Evolutionary conservation across 768 basidiomycete species (phyloP).

Genomic region (Kwoniella heveanensis): DNA sequence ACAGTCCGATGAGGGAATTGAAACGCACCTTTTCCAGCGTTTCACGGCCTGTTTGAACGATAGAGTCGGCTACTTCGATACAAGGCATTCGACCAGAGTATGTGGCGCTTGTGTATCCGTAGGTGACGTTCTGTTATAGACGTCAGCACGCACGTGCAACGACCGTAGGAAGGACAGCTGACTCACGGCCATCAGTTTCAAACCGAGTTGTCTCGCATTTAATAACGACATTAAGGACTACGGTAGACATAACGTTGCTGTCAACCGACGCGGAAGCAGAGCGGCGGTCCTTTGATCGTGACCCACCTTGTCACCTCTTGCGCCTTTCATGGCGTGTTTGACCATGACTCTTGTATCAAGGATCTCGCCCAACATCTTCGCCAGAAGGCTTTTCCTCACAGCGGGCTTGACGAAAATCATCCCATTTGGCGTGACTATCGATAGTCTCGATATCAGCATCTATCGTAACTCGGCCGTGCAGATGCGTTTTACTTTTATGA

Average conservation of each 20-base stretch:
- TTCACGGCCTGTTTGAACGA: slow-evolving; percentile 94
- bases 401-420: slow-evolving; percentile 86
- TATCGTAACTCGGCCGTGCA: too few species aligned
- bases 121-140: slow-evolving; percentile 62
- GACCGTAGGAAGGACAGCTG: not conserved
- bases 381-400: slow-evolving; percentile 80
- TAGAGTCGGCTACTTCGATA: slow-evolving; percentile 96
- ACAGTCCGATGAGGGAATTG: too few species aligned
- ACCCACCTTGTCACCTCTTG: slow-evolving; percentile 71
- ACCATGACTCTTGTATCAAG: slow-evolving; percentile 97
- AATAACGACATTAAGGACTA: slow-evolving; percentile 75
- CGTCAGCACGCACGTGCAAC: not conserved
- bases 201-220: slow-evolving; percentile 85
- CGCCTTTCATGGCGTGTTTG: slow-evolving; percentile 89
- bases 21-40: slow-evolving; percentile 80
- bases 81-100: slow-evolving; percentile 98
- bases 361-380: slow-evolving; percentile 88
- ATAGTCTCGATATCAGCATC: not conserved
- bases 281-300: too few species aligned
- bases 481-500: too few species aligned
- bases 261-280: too few species aligned
- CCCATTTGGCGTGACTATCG: slow-evolving; percentile 87
- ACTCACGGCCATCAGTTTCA: slow-evolving; percentile 86
- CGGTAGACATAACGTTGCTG: too few species aligned
- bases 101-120: slow-evolving; percentile 92